Percentiles rank a stretch among this genome's conserved stretches.
Conservation (phyloP, 768 basidiomycete genomes). For the Rossbeevera mucosa region DNA sequence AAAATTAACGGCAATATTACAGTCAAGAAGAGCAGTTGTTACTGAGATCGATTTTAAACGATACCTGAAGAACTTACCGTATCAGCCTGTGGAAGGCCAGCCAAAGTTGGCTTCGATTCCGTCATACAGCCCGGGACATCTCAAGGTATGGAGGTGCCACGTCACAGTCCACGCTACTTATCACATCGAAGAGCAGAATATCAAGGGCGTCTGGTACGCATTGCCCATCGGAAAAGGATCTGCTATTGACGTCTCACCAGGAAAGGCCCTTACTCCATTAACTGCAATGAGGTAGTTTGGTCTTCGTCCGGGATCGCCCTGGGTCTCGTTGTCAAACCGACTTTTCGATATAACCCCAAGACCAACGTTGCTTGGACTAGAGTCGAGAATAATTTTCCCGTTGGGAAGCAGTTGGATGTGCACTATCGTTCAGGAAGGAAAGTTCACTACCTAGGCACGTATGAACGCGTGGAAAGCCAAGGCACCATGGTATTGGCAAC, state of each 20-base stretch:
- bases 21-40: conserved; percentile 11
- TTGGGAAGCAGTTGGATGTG: conserved; percentile 17
- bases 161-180: not conserved
- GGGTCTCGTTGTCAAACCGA: conserved; percentile 24
- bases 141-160: conserved; percentile 13
- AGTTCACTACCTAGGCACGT: conserved; percentile 24
- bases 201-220: conserved; percentile 7
- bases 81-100: conserved; percentile 13
- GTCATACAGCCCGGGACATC: not conserved
- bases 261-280: conserved; percentile 10
- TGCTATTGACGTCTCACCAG: conserved; percentile 3
- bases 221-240: not conserved
- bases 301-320: conserved; percentile 18
- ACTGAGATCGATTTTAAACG: conserved; percentile 17
- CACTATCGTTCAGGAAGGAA: conserved; percentile 7
- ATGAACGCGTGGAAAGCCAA: conserved; percentile 18
- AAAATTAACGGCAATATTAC: not conserved
- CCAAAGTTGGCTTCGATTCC: conserved; percentile 6
- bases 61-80: conserved; percentile 5
- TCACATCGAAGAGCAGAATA: conserved; percentile 1
- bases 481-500: conserved; percentile 12
- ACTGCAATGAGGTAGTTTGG: conserved; percentile 20
- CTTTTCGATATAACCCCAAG: conserved; percentile 26
- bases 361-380: conserved; percentile 16
- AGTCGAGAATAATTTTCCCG: conserved; percentile 5